Percentiles rank a stretch among this genome's conserved stretches.
These are phyloP conservation scores for Mastigamoeba balamuthi DNA, from an alignment of 78 protist genomes.

Conservation along the genomic window DNA sequence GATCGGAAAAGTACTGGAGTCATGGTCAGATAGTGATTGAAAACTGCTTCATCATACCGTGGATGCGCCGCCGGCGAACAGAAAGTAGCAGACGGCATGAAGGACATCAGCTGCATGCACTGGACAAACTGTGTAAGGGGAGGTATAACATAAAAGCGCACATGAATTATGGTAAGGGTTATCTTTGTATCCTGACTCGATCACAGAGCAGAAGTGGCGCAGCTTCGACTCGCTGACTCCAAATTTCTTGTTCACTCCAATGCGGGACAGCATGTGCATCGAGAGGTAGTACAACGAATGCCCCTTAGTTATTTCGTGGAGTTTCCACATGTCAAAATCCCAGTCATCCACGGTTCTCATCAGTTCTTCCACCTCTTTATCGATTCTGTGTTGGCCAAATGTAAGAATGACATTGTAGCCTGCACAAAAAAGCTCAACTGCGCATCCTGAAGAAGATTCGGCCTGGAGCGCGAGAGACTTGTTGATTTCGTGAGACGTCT, in stretches of 20 bases:
- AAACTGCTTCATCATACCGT: no score
- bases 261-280: background rate
- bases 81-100: conserved; percentile 2
- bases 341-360: conserved; percentile 4
- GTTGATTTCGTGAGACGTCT: background rate
- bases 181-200: conserved; percentile 9
- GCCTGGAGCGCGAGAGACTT: background rate
- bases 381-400: background rate
- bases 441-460: background rate
- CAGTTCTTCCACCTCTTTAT: background rate
- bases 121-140: no score
- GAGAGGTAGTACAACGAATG: background rate
- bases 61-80: background rate
- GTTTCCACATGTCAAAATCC: conserved; percentile 11
- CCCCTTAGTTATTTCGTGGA: conserved; percentile 7
- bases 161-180: conserved; percentile 52
- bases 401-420: background rate
- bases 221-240: background rate
- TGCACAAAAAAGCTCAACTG: background rate
- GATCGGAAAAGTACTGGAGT: background rate
- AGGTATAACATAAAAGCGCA: no score
- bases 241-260: conserved; percentile 3
- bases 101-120: conserved; percentile 48
- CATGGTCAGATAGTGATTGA: no score
- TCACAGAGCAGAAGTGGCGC: background rate